Base-by-base conservation (phyloP, 805 yeast species). In the Cephaloascus albidus region DNA sequence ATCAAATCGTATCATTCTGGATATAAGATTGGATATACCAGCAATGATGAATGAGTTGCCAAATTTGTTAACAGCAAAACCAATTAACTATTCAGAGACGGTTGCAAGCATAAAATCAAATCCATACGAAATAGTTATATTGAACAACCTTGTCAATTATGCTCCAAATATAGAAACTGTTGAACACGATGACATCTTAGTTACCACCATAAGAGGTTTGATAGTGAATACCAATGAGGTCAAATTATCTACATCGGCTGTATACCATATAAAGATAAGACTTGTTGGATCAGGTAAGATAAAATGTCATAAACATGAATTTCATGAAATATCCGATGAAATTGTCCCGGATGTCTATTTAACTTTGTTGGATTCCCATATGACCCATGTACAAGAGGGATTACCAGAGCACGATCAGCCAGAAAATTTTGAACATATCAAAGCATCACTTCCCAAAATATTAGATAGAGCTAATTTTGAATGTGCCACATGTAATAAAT, bases 391-490 rank as follows among this genome's bases (percentile, higher is more conserved):
- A n/a, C n/a, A n/a, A n/a, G n/a, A n/a, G n/a, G n/a, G n/a, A n/a
- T 26, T 26, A 26, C n/a, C 33, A 31, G 18, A 31, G n/a, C 6
- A 8, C 6, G 15, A 31, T 8, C 8, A n/a, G 10, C 15, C 33
- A 15, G 33, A 27, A 36, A 36, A 36, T 36, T 6, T 15, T 26
- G 20, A 36, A 20, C 28, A 35, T 23, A 12, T 23, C 28, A 12
- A 37, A 30, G 44, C 43, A 14, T 49, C 60, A 0, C 32, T 61
- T 14, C 73, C 76, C 1, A 45, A 50, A 10, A 36, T 70, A 2
- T 33, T 68, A 8, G 79, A 75, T 42, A 58, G 69, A 16, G 75
- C 73, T 2, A 68, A 66, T 10, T 75, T 57, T 49, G 65, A 71
- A 1, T 70, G 76, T 32, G 52, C 61, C 18, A 59, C 60, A 20